Conservation (phyloP, 2,329 filamentous ascomycete species). For the Botrytis fabae region DNA sequence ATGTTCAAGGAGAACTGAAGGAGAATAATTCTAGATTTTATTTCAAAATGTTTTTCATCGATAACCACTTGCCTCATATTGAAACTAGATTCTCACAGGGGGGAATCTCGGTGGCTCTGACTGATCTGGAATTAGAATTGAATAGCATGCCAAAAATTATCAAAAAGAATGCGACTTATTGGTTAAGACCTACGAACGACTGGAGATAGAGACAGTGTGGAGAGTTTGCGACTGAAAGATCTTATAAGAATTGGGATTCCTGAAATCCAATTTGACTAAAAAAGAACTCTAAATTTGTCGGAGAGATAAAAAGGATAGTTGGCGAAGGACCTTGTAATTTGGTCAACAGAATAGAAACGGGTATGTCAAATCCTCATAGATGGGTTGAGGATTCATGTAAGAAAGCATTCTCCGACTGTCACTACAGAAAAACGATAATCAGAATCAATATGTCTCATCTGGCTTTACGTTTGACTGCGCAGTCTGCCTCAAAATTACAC, state of each 20-base stretch:
- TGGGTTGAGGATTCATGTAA: neutral
- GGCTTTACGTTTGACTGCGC: neutral
- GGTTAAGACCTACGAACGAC: neutral
- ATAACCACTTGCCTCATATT: too few species aligned
- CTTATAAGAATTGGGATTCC: neutral
- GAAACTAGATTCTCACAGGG: too few species aligned
- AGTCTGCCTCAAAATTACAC: accelerated
- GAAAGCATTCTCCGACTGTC: neutral
- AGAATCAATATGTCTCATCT: neutral
- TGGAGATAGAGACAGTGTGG: neutral
- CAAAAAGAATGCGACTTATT: neutral
- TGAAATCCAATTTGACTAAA: neutral
- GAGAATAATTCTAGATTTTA: too few species aligned
- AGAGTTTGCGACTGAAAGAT: neutral
- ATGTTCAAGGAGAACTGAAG: too few species aligned
- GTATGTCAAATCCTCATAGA: neutral
- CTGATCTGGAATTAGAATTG: too few species aligned
- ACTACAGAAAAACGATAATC: neutral
- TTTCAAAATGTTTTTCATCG: too few species aligned
- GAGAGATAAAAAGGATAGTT: neutral
- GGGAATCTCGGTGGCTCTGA: too few species aligned
- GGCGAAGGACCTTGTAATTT: neutral
- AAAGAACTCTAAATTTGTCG: neutral
- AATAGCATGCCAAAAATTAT: too few species aligned
- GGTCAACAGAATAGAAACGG: too few species aligned